A percentile compares a stretch with the other conserved stretches of the same genome.
Evolutionary conservation across 1,139 yeast genomes (phyloP).

Genomic region (Magnusiomyces magnusii): DNA sequence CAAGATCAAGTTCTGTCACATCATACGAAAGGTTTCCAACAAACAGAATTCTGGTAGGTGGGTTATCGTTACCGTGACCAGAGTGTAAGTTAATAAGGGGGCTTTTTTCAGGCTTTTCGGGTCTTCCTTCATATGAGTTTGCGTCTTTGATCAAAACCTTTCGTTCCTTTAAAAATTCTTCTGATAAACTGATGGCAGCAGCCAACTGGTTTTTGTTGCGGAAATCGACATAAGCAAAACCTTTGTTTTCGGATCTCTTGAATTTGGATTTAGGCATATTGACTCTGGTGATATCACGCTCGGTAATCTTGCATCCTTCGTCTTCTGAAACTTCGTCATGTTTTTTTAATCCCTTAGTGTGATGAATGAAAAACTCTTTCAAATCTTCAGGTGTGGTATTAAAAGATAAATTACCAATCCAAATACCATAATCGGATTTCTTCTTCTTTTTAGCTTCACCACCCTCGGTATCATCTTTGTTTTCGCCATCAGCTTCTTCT

Average conservation of each 20-base stretch:
- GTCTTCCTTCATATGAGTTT: conserved; percentile 81
- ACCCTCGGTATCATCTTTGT: conserved; percentile 13
- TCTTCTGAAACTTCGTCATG: background rate
- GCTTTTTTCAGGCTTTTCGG: conserved; percentile 40
- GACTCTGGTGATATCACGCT: conserved; percentile 35
- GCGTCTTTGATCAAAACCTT: conserved; percentile 79
- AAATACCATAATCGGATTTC: conserved; percentile 63
- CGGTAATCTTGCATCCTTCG: conserved; percentile 11
- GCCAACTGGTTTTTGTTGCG: conserved; percentile 53
- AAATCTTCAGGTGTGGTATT: conserved; percentile 77
- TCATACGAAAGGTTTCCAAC: conserved; percentile 93
- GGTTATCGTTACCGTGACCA: conserved; percentile 42
- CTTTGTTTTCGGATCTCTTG: conserved; percentile 43
- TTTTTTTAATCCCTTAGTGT: conserved; percentile 34
- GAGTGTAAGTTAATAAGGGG: conserved; percentile 10
- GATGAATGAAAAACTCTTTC: conserved; percentile 52
- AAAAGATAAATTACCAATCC: conserved; percentile 91
- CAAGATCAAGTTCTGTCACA: conserved; percentile 73
- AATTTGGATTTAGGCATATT: conserved; percentile 36
- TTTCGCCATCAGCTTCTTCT: background rate
- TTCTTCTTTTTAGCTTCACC: conserved; percentile 22
- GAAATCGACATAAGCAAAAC: conserved; percentile 90
- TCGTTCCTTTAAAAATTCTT: conserved; percentile 69
- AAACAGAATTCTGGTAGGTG: conserved; percentile 82
- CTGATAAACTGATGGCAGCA: conserved; percentile 63